Base-by-base conservation (phyloP, 2,329 filamentous ascomycete genomes). In the Berkeleyomyces basicola region DNA sequence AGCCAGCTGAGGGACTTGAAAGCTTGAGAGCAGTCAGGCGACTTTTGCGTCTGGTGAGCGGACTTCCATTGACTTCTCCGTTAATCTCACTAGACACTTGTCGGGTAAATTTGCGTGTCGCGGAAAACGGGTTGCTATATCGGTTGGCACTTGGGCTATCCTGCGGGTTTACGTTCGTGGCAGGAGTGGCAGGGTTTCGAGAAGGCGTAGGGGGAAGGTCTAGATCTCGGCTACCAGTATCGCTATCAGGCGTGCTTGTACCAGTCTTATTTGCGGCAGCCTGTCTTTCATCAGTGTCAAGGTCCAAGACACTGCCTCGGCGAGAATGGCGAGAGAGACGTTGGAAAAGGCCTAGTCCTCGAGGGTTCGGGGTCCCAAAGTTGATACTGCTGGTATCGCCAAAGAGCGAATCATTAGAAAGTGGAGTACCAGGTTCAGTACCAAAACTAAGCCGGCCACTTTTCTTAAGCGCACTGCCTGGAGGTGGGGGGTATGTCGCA, bases 121-220 rank as follows among this genome's bases (percentile, higher is more conserved):
- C 72, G 31, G 79, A 79, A 16, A 74, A 72, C 0, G 76, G 72
- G 6, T 73, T 70, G 31, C 72, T 68, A 42, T 78, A 69, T 60
- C 77, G 74, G 61, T 77, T 76, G 31, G 75, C 72, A 51, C 76
- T 80, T 4, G 78, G 78, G 65, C 76, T 78, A 60, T 79, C 77
- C 10, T 75, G 69, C 6, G 72, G 73, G 44, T 72, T 69, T 47
- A 73, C 73, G 57, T 70, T 73, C 71, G 65, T 70, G 71, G 62
- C 79, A 68, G 73, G 75, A 47, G 72, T 75, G 62, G 74, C 74
- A 67, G 83, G 83, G 73, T 96, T 97, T 0, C 63, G 59, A 37
- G 93, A 97, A 0, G 93, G 93, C 1, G 93, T 99, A 0, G 92
- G 91, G n/a, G 92, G 91, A 63, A 92, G 77, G 59, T 96, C 90